Percentiles rank a stretch among this genome's conserved stretches.
These are phyloP conservation scores for Clavispora phyllophila DNA, from an alignment of 805 yeast species.

Conservation along the genomic window DNA sequence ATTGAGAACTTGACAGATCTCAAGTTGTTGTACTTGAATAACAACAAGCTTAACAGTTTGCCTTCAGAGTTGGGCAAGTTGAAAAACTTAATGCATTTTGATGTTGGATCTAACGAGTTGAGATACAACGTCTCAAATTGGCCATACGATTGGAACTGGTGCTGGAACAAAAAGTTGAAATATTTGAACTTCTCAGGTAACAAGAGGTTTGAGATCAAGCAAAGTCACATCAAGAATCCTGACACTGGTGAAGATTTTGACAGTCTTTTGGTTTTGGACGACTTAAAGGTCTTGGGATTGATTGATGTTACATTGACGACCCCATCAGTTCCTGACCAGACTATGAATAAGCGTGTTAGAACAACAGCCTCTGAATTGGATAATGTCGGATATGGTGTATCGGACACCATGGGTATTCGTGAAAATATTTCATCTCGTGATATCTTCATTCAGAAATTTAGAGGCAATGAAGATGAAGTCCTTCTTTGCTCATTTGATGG, in stretches of 20 bases:
- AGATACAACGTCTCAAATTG: conserved; percentile 90
- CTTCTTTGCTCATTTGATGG: conserved; percentile 86
- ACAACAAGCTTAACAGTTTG: conserved; percentile 76
- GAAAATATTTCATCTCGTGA: conserved; percentile 71
- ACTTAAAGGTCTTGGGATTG: conserved; percentile 71
- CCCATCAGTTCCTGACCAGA: conserved; percentile 84
- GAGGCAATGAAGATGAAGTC: conserved; percentile 79
- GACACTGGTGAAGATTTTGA: conserved; percentile 64
- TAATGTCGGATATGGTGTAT: conserved; percentile 80
- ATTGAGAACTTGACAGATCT: conserved; percentile 58
- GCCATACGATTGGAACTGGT: conserved; percentile 99
- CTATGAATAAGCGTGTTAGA: conserved; percentile 75
- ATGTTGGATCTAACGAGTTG: conserved; percentile 85
- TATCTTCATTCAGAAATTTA: conserved; percentile 77
- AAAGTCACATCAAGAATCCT: conserved; percentile 50
- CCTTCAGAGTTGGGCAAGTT: conserved; percentile 85
- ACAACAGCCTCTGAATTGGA: conserved; percentile 81
- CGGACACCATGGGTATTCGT: conserved; percentile 75
- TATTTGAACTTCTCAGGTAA: conserved; percentile 91
- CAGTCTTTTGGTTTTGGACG: conserved; percentile 54
- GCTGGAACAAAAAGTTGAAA: conserved; percentile 66
- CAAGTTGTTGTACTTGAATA: conserved; percentile 64
- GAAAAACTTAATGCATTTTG: conserved; percentile 60
- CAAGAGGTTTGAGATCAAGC: conserved; percentile 83
- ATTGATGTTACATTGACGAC: conserved; percentile 95